Base-by-base conservation (phyloP, 2,329 filamentous ascomycete species). In the Colletotrichum paranaense region DNA sequence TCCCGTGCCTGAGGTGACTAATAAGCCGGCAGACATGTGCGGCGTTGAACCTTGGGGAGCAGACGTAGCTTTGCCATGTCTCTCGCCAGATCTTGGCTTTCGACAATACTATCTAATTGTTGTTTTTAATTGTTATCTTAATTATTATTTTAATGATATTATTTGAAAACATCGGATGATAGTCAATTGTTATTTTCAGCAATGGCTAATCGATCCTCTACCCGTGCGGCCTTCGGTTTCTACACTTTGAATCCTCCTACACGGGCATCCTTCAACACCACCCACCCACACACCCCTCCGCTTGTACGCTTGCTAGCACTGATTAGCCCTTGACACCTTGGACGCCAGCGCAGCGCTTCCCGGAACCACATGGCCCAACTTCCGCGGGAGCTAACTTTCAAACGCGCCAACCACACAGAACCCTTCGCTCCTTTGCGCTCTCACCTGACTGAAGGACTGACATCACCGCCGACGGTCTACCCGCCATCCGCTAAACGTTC, bases 391-490 rank as follows among this genome's bases (percentile, higher is more conserved):
- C 46, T 49, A 60, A 22, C 60, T 19, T 24, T 30, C 22, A 70
- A 72, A 70, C 59, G 55, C 55, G 55, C 66, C 59, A 62, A 70
- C 66, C 53, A 64, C 16, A 26, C 30, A 11, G 35, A 64, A 16
- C 60, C 14, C 67, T 60, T 38, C 7, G 59, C 56, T 26, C 42
- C 42, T 46, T 65, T 26, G 9, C 5, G 12, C 22, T 22, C 62
- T 73, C 70, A 73, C 56, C 67, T 73, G 70, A 73, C 70, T 60
- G 35, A 24, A n/a, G 52, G 42, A 73, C 67, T 73, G 70, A 70
- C 70, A 73, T 73, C 70, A 73, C 70, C 49, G 32, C 55, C 28
- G 28, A 56, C 53, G n/a, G 70, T 30, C 56, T 66, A 52, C 49
- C 68, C 68, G 68, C 63, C 46, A 42, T 32, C 55, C 22, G 58